Evolutionary conservation across 495 filamentous ascomycete genomes (phyloP).

Genomic region (Cercophora scortea): DNA sequence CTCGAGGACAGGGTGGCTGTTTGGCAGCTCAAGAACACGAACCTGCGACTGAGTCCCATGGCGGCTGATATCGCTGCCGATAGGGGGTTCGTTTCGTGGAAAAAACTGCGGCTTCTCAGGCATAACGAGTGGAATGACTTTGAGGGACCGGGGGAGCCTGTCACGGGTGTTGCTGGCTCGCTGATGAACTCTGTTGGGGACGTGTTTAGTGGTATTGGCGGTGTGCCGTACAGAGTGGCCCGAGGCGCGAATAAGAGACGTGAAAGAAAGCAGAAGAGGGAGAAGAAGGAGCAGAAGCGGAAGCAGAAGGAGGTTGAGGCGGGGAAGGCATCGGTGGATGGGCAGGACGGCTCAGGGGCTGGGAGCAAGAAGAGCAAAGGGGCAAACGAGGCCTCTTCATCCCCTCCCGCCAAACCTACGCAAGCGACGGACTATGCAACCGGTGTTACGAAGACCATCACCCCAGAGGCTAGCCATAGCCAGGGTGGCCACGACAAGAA

Average conservation of each 20-base stretch:
- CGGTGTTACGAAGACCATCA: background rate
- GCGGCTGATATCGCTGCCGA: constrained; percentile 59
- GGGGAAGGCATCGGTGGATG: background rate
- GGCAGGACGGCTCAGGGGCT: background rate
- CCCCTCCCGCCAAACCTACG: background rate
- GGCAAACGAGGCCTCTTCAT: background rate
- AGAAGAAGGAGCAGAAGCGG: constrained; percentile 33
- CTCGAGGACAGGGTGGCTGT: constrained; percentile 56
- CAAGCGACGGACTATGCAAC: constrained; percentile 4
- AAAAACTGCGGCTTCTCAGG: constrained; percentile 55
- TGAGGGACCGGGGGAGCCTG: constrained; percentile 65
- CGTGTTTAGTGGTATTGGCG: constrained; percentile 49
- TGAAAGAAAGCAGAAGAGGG: constrained; percentile 34
- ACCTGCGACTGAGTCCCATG: constrained; percentile 51
- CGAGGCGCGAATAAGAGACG: constrained; percentile 42
- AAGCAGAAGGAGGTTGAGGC: constrained; percentile 7
- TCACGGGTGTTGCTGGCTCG: constrained; percentile 56
- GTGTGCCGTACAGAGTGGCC: constrained; percentile 49
- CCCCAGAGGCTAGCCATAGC: background rate
- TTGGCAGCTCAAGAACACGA: constrained; percentile 56
- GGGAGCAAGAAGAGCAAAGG: background rate
- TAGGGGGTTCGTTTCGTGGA: constrained; percentile 50
- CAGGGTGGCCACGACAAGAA: constrained; percentile 1
- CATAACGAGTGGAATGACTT: constrained; percentile 76
- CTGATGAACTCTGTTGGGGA: constrained; percentile 45